Base-by-base conservation (phyloP, 2,329 filamentous ascomycete species). In the Botrytis cinerea region DNA sequence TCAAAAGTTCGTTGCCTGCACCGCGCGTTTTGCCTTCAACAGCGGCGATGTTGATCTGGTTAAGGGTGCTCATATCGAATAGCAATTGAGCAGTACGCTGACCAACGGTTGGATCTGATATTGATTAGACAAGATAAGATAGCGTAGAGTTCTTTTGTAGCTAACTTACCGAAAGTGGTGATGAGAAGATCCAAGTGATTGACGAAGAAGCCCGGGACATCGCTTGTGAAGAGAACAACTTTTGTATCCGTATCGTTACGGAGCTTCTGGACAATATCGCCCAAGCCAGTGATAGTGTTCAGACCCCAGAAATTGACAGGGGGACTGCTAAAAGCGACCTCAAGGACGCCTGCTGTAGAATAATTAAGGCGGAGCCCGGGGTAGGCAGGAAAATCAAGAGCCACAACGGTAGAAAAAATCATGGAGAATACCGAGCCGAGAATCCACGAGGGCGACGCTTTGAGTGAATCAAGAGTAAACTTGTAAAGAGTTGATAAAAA, bases 11-110 rank as follows among this genome's bases (percentile, higher is more conserved):
- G 51, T 75, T 62, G 3, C 74, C 73, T 12, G 66, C 73, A 12
- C 74, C 73, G 38, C 45, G 54, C 6, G 73, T 46, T 35, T 48
- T 67, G 28, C 73, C 71, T 22, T 74, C 71, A 22, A 74, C 70
- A 59, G 72, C 71, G 14, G 61, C 73, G 35, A 75, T 64, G 40
- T 72, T 73, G 60, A 75, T 75, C 18, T 40, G 35, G n/a, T 32
- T 18, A 66, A 66, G 62, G 62, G 35, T 61, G 8, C 28, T 61
- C 59, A 61, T 61, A n/a, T 61, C 38, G 59, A 32, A 61, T 32
- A 61, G 59, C 18, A 61, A 61, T 35, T 61, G 28, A 35, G 38
- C 38, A 20, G 28, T 35, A 32, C 59, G 28, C 1, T 35, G 28
- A 32, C 28, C 59, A 18, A 61, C 38, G 59, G 59, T 61, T 20